These are phyloP conservation scores for Paspalum notatum DNA, from an alignment of 176 grass and related monocot species.

Conservation along the genomic window DNA sequence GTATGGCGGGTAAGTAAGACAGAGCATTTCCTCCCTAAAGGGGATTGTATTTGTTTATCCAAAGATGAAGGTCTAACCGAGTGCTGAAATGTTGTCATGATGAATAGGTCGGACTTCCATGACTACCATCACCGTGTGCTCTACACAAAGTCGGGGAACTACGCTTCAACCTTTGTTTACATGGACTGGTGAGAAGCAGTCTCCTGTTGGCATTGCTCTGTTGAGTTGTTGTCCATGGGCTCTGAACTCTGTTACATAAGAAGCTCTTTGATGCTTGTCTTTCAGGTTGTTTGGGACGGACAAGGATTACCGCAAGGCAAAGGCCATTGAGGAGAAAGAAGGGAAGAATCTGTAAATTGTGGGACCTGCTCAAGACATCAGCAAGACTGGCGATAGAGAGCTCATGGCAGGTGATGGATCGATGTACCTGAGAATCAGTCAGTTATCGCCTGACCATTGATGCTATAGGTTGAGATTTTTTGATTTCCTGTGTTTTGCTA, in stretches of 20 bases:
- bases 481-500: conserved; percentile 33
- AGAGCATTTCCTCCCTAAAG: not conserved
- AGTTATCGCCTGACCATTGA: not conserved
- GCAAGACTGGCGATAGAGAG: conserved; percentile 8
- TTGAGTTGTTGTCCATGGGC: conserved; percentile 8
- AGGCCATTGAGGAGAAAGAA: conserved; percentile 57
- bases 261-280: not conserved
- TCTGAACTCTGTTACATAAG: not conserved
- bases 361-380: conserved; percentile 21
- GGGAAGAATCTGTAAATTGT: conserved; percentile 49
- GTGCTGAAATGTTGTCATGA: not conserved
- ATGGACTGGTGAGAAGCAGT: conserved; percentile 78
- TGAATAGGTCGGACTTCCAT: conserved; percentile 75
- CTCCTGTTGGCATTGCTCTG: not conserved
- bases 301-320: conserved; percentile 73
- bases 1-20: conserved; percentile 79
- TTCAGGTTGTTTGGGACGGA: conserved; percentile 85
- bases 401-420: not conserved
- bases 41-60: not conserved
- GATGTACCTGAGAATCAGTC: not conserved
- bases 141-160: conserved; percentile 76
- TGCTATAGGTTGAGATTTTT: conserved; percentile 32
- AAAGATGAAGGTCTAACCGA: not conserved
- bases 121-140: conserved; percentile 91
- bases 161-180: conserved; percentile 92